Base-by-base conservation (phyloP, 129 eudicot genomes). In the Chrysanthemum seticuspe region DNA sequence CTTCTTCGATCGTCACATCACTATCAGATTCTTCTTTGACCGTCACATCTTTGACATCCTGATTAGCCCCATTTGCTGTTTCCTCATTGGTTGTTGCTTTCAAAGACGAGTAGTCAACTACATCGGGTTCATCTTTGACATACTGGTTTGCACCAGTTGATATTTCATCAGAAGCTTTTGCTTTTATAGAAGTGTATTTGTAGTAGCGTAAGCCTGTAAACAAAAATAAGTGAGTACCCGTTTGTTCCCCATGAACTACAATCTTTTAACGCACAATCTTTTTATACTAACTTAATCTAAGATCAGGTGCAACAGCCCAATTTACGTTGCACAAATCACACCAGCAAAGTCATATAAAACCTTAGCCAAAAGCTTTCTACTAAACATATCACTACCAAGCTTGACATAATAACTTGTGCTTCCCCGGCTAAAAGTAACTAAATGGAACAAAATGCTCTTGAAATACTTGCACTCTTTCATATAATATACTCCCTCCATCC, bases 161-260 rank as follows among this genome's bases (percentile, higher is more conserved):
- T 48, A 78, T 66, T 73, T 79, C 91, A 62, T 82, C 88, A 50
- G 85, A 80, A 31, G 74, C 44, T 59, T 73, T 59, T 29, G 87
- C 79, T 68, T 71, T 87, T 16, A 79, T 40, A 13, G 80, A 58
- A 2, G 74, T 31, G 31, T 45, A 75, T 25, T 25, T 31, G 65
- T 61, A 29, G 68, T 64, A 61, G 5, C 60, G 80, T 45, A 63
- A 82, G 15, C 86, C 89, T 85, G 76, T 36, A 11, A 18, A 68
- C 50, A 54, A 65, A 48, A 76, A 29, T 21, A 49, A 18, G 21
- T 68, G 13, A 68, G 62, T 56, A 65, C 4, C 54, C 36, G 3
- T 11, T 19, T 48, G n/a, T 47, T 56, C 65, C 23, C 19, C 18
- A 8, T 49, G 25, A 61, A 44, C 45, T 23, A 47, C 21, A 21